Percentiles rank a stretch among this genome's conserved stretches.
phyloP scores from a whole-genome alignment of 2,329 filamentous ascomycete species.

The Penicillium freii region DNA sequence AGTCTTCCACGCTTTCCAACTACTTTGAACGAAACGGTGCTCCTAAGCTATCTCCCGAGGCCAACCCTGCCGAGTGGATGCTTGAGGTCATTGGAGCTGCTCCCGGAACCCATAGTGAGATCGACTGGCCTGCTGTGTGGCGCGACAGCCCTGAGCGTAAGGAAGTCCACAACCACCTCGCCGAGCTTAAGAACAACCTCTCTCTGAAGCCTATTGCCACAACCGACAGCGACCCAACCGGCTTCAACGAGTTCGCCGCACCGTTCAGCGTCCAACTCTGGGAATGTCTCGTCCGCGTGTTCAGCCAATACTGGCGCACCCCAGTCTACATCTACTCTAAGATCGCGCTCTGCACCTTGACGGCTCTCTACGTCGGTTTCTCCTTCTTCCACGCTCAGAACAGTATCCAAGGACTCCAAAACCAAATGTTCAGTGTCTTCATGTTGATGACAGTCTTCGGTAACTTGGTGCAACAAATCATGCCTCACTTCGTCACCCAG shows the following conservation, averaged over 20 bases:
- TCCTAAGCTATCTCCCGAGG: constrained; percentile 56
- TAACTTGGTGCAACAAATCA: constrained; percentile 53
- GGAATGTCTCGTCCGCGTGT: constrained; percentile 70
- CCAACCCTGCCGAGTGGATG: constrained; percentile 77
- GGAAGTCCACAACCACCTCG: constrained; percentile 57
- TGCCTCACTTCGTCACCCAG: constrained; percentile 59
- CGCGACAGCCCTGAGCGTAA: constrained; percentile 57
- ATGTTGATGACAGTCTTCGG: constrained; percentile 81
- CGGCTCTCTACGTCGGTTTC: constrained; percentile 77
- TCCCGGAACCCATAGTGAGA: constrained; percentile 61
- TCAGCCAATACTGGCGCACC: constrained; percentile 89
- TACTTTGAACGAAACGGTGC: constrained; percentile 68
- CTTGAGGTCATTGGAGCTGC: constrained; percentile 60
- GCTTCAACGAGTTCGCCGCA: constrained; percentile 76
- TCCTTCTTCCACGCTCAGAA: constrained; percentile 74
- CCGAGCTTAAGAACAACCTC: constrained; percentile 48
- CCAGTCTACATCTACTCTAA: constrained; percentile 89
- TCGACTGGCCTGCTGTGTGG: constrained; percentile 66
- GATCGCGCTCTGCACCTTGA: constrained; percentile 62
- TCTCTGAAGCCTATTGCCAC: constrained; percentile 41
- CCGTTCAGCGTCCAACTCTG: constrained; percentile 66
- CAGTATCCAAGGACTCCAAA: constrained; percentile 76
- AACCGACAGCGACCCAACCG: constrained; percentile 48
- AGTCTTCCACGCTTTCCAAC: constrained; percentile 56
- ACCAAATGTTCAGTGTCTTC: constrained; percentile 89